Base-by-base conservation (phyloP, 345 rosid genomes). In the Ricinus communis region DNA sequence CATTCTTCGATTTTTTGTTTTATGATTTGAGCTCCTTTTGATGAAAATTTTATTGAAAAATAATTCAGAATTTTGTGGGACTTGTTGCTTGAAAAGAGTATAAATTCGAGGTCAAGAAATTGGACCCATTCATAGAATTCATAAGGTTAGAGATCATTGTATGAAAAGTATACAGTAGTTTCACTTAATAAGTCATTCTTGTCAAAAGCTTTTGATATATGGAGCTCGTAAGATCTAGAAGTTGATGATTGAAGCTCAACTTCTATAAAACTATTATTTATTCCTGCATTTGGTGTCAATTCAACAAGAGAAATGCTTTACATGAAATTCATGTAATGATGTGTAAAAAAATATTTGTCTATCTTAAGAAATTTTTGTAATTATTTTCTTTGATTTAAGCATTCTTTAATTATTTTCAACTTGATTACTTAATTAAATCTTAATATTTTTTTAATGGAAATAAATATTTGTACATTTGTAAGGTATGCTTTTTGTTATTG, bases 31-130 rank as follows among this genome's bases (percentile, higher is more conserved):
- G 67, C 58, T 61, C 33, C 59, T 50, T 22, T 16, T 5, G 74
- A 70, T 2, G 14, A 13, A 5, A 57, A 16, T 30, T 46, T 21
- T 21, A 70, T 40, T 5, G 66, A 30, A 22, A 58, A 70, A 8
- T 16, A 36, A 24, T 18, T 19, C 25, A 58, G 12, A 41, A 70
- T 70, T 46, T 70, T 30, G 0, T 43, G 46, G 9, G 59, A 28
- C 11, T 59, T 59, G 22, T 59, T 24, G 43, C 41, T 54, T 12
- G 73, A 70, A 43, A 70, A 70, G 28, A 66, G 73, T 9, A 70
- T 21, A 3, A 54, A 46, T 38, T 46, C 8, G 47, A 5, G 73
- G 73, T 30, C 33, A 58, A 56, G 56, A 70, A 70, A 70, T 13
- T 22, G 0, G 66, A 61, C 0, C 10, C 22, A 24, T 56, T 36